Evolutionary conservation across 495 filamentous ascomycete species (phyloP).

Genomic region (Penicillium nucicola): DNA sequence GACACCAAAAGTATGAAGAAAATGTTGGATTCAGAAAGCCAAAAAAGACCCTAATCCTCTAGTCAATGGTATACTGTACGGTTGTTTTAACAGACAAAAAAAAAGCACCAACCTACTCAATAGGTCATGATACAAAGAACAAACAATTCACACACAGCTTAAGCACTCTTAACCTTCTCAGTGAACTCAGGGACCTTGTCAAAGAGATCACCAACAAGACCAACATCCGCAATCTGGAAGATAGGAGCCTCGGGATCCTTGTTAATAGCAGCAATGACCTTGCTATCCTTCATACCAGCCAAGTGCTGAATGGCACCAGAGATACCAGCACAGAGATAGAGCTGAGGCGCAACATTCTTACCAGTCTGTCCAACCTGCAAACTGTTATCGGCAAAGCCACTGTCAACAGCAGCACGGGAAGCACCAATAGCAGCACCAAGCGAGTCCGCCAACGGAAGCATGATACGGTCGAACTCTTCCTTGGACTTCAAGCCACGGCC

Average conservation of each 20-base stretch:
- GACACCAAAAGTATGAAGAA: not conserved
- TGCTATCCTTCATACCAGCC: slow-evolving; percentile 99
- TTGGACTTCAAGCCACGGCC: slow-evolving; percentile 95
- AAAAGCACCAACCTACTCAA: slow-evolving; percentile 16
- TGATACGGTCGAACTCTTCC: slow-evolving; percentile 90
- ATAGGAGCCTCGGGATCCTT: slow-evolving; percentile 97
- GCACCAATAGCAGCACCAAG: slow-evolving; percentile 93
- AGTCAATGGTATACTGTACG: slow-evolving; percentile 34
- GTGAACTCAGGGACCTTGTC: slow-evolving; percentile 94
- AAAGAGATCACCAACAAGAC: slow-evolving; percentile 92
- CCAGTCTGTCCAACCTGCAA: slow-evolving; percentile 97
- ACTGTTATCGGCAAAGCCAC: slow-evolving; percentile 98
- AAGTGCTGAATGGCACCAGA: slow-evolving; percentile 97
- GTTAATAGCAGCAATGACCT: slow-evolving; percentile 98
- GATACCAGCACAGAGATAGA: slow-evolving; percentile 94
- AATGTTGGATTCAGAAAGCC: slow-evolving; percentile 13
- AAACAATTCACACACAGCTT: slow-evolving; percentile 13
- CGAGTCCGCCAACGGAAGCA: slow-evolving; percentile 85
- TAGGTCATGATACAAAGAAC: slow-evolving; percentile 25
- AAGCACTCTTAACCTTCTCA: slow-evolving; percentile 75
- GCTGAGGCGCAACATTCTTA: slow-evolving; percentile 94
- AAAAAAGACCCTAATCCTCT: slow-evolving; percentile 12
- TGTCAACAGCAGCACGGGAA: slow-evolving; percentile 92
- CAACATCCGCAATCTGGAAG: slow-evolving; percentile 96
- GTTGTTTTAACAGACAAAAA: slow-evolving; percentile 18